phyloP scores from a whole-genome alignment of 495 filamentous ascomycete species.

The Baudoinia panamericana region DNA sequence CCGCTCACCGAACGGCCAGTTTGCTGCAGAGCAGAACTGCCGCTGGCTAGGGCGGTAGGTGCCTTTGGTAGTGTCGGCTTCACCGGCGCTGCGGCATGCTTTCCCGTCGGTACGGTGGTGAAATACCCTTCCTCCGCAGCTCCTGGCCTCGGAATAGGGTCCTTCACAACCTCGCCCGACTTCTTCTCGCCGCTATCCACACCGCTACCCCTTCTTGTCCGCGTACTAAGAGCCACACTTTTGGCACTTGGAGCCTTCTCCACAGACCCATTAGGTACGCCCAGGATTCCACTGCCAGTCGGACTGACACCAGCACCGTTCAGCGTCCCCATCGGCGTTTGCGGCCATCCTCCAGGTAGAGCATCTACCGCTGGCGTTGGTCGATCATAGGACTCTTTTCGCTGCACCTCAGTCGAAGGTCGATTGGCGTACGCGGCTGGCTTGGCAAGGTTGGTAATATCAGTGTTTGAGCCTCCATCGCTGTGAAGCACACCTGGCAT shows the following conservation, averaged over 20 bases:
- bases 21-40: not conserved
- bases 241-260: slow-evolving; percentile 9
- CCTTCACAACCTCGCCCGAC: slow-evolving; percentile 11
- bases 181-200: slow-evolving; percentile 11
- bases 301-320: slow-evolving; percentile 5
- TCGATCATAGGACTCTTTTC: slow-evolving; percentile 1
- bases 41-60: not conserved
- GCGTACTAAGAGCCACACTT: slow-evolving; percentile 5
- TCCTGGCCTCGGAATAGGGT: slow-evolving; percentile 2
- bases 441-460: not conserved
- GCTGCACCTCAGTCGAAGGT: slow-evolving; percentile 5
- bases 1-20: not conserved
- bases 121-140: slow-evolving; percentile 14
- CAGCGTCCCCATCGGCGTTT: slow-evolving; percentile 4
- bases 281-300: slow-evolving; percentile 1
- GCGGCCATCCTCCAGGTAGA: slow-evolving; percentile 13
- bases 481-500: slow-evolving; percentile 6
- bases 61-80: slow-evolving; percentile 1
- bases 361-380: slow-evolving; percentile 10
- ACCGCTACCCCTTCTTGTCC: slow-evolving; percentile 7
- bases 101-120: slow-evolving; percentile 6
- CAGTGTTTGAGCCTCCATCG: not conserved
- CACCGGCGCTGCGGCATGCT: not conserved
- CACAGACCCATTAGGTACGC: not conserved
- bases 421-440: not conserved